phyloP scores from a whole-genome alignment of 352 stramenopile species.

The Aphanomyces astaci region DNA sequence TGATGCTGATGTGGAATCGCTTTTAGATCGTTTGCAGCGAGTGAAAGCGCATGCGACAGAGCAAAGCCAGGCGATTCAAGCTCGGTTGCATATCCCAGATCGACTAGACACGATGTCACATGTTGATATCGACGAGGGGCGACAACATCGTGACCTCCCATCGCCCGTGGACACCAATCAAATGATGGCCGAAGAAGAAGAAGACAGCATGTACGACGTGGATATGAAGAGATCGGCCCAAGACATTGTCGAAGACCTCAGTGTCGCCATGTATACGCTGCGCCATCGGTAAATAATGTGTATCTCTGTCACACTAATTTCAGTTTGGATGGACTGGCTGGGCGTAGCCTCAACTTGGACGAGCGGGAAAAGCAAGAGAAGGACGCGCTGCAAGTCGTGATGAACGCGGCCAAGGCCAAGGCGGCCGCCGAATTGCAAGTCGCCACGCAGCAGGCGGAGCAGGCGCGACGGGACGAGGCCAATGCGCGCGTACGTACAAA shows the following conservation, averaged over 20 bases:
- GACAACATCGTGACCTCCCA: not conserved
- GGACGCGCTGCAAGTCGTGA: not conserved
- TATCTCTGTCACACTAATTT: not conserved
- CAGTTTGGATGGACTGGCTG: not conserved
- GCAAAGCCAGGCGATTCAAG: conserved; percentile 10
- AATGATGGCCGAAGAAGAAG: not conserved
- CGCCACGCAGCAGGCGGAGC: conserved; percentile 2
- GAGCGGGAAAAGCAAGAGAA: conserved; percentile 6
- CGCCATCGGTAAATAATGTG: conserved; percentile 4
- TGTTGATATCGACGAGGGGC: too few relatives aligned
- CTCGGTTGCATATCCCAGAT: not conserved
- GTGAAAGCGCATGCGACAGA: not conserved
- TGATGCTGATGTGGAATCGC: not conserved
- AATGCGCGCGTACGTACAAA: not conserved
- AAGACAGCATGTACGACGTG: not conserved
- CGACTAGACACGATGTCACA: not conserved
- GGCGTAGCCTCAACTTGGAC: conserved; percentile 13
- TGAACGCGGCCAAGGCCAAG: conserved; percentile 4
- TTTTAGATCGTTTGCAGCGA: conserved; percentile 1
- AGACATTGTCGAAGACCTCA: conserved; percentile 22
- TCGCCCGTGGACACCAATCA: not conserved
- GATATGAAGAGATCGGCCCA: not conserved
- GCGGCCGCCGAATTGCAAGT: not conserved
- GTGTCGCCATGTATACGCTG: conserved; percentile 21
- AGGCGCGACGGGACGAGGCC: not conserved